Evolutionary conservation across 371 early-diverging fungal genomes (phyloP), one percentile per base, ranked within the genome.

Genomic region (Rhizopus sp.): DNA sequence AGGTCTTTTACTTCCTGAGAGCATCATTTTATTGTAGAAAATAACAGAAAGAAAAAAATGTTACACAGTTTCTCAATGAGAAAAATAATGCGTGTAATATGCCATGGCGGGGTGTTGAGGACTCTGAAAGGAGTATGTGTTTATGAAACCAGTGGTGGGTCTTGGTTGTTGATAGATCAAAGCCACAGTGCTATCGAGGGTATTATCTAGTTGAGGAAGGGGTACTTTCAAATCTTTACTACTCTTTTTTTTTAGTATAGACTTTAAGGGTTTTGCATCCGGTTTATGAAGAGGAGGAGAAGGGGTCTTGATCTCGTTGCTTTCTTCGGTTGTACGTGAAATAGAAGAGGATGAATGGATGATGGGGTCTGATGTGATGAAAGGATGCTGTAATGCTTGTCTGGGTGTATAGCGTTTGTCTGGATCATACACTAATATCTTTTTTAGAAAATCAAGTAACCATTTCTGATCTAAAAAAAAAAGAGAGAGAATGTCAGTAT

Each of bases 311-410:
- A 44, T 31, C 8, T 38, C 52, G 13, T 5, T 8, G 9, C 54
- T 53, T 16, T 53, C 54, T 33, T 42, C 44, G 9, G 54, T 52
- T 40, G 52, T 39, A 12, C n/a, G 15, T 16, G 54, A 53, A 8
- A 17, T 50, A 37, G 49, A 12, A 9, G 13, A 15, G 1, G 49
- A 49, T 13, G 10, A 2, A 15, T 32, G 15, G 0, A 49, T 13
- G 5, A 15, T 2, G 8, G 15, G 31, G 10, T 35, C 31, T 31
- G 50, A 39, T 13, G 53, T 45, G 31, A 97, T 89, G 64, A 97
- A 97, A 3, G 96, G 95, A 63, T 98, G 98, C 54, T 85, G 66
- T 39, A 83, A 70, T 8, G 98, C 98, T 61, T 95, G 90, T 40
- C 85, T 84, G 0, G 98, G 96, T 7, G 92, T 86, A 93, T 92